Base-by-base conservation (phyloP, 148 eudicot species). In the Nyssa sinensis region DNA sequence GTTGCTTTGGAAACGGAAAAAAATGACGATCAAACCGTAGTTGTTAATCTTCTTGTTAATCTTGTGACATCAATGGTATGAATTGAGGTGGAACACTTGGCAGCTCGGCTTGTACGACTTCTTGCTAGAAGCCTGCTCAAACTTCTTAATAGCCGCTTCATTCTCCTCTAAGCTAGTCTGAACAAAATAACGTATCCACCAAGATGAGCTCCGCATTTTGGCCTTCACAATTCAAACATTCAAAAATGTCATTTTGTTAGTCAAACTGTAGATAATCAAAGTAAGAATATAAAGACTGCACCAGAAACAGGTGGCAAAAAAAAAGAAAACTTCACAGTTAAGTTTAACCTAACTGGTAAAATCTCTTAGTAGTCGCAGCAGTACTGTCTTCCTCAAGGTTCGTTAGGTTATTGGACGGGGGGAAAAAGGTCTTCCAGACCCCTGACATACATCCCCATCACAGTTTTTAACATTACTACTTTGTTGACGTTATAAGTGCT, bases 161-260 rank as follows among this genome's bases (percentile, higher is more conserved):
- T 77, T 80, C 74, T 77, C 83, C 58, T 83, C 86, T 37, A 83
- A 75, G 75, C 83, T 80, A 25, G 66, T 80, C 63, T 80, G 86
- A 35, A 74, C 83, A 67, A 83, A 83, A 77, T 80, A 83, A 1
- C 83, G 83, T 55, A 77, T 67, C 86, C 86, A 83, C 86, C 86
- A 83, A 37, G 86, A 63, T 7, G 75, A 27, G 72, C 81, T 80
- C 64, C 86, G 73, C 83, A 66, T 83, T 80, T 83, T 83, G 21
- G 83, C 86, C 86, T 83, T 64, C 67, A 75, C 30, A 78, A 55
- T 3, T n/a, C 23, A 55, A 55, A 55, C 24, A 19, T 55, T n/a
- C 6, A 37, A 55, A 7, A 55, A 13, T 55, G 17, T 55, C 59
- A 55, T 17, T 55, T 7, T 55, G 21, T 17, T 17, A n/a, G 59